These are phyloP conservation scores for Spinacia oleracea DNA, from an alignment of 179 eudicot species.

Conservation along the genomic window DNA sequence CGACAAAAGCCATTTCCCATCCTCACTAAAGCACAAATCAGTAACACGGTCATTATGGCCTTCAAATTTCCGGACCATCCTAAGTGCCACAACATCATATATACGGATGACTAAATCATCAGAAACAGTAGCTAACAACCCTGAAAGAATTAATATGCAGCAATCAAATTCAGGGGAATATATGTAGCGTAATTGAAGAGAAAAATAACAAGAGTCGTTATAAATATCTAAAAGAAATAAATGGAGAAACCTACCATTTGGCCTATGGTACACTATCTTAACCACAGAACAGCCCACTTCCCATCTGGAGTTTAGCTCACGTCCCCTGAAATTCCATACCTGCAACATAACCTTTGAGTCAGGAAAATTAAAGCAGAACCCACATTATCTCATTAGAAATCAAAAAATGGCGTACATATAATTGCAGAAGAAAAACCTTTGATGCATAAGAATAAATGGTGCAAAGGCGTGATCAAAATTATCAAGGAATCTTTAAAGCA, in stretches of 20 bases:
- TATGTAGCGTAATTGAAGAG: background rate
- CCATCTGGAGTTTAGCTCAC: constrained; percentile 69
- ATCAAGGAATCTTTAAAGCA: background rate
- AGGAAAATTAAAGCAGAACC: constrained; percentile 5
- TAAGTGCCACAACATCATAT: constrained; percentile 84
- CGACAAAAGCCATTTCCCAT: constrained; percentile 98
- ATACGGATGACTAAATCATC: constrained; percentile 87
- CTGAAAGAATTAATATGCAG: constrained; percentile 34
- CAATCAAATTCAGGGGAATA: background rate
- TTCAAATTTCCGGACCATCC: constrained; percentile 95
- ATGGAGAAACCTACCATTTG: constrained; percentile 57
- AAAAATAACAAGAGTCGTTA: background rate
- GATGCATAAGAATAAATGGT: background rate
- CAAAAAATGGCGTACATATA: background rate
- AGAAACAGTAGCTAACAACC: constrained; percentile 86
- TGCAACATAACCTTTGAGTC: constrained; percentile 27
- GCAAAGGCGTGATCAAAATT: background rate
- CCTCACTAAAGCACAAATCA: constrained; percentile 93
- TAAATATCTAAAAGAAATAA: background rate
- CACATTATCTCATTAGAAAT: background rate
- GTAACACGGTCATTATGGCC: constrained; percentile 94
- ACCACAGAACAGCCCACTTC: constrained; percentile 73
- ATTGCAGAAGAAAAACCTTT: background rate
- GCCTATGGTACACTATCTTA: constrained; percentile 77
- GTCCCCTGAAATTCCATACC: constrained; percentile 95